Conservation (phyloP, 495 filamentous ascomycete species). For the Lophium mytilinum region DNA sequence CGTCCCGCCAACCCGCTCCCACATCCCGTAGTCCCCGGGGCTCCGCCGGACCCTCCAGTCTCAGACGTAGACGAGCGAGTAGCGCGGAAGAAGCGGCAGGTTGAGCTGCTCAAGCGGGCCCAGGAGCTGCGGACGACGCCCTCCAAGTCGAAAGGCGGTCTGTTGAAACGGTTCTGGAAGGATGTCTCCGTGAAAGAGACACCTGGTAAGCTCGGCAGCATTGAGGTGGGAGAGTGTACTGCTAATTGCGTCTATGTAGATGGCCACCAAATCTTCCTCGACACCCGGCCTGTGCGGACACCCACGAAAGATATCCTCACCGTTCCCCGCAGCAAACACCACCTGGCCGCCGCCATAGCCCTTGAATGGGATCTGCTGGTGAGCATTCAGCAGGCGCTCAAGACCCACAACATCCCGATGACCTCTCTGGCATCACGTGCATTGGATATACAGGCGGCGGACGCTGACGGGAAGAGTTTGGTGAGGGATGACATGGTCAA, state of each 20-base stretch:
- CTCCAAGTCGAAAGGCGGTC: conserved; percentile 36
- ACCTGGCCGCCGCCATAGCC: conserved; percentile 79
- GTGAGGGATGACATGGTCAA: conserved; percentile 52
- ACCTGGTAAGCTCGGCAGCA: conserved; percentile 38
- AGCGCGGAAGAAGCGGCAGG: conserved; percentile 47
- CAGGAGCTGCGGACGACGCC: conserved; percentile 39
- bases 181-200: conserved; percentile 57
- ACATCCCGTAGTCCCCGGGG: conserved; percentile 65
- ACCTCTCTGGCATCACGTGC: conserved; percentile 77
- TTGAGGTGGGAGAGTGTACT: not conserved
- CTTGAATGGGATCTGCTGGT: conserved; percentile 86
- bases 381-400: conserved; percentile 65
- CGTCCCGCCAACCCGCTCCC: conserved; percentile 53
- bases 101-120: conserved; percentile 43
- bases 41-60: conserved; percentile 57
- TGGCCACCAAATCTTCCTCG: conserved; percentile 68
- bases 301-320: conserved; percentile 59
- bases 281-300: conserved; percentile 72
- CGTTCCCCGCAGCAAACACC: conserved; percentile 64
- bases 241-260: conserved; percentile 34
- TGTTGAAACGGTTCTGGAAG: conserved; percentile 77
- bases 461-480: conserved; percentile 40
- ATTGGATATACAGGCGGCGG: conserved; percentile 64
- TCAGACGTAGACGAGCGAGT: conserved; percentile 43
- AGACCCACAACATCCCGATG: conserved; percentile 77